phyloP scores from a whole-genome alignment of 2,329 filamentous ascomycete genomes.

The Pseudogymnoascus verrucosus region DNA sequence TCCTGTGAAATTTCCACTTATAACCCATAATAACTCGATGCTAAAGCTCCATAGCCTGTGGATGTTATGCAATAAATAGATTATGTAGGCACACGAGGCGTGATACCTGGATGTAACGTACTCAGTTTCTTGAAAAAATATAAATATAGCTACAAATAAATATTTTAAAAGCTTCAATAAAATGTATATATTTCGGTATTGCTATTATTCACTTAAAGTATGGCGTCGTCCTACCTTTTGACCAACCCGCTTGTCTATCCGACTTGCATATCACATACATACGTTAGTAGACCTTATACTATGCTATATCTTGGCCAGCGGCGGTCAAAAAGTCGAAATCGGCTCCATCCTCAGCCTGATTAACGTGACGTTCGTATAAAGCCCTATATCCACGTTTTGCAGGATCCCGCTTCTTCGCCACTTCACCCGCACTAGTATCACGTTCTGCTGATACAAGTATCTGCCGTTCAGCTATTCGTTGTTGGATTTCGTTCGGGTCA shows the following conservation, averaged over 20 bases:
- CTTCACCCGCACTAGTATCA: slow-evolving; percentile 12
- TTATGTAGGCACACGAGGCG: too few species aligned
- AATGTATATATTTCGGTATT: neutral
- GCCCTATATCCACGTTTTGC: slow-evolving; percentile 48
- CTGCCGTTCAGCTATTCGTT: slow-evolving; percentile 17
- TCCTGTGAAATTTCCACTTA: too few species aligned
- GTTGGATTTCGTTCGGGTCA: slow-evolving; percentile 20
- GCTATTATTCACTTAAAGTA: neutral
- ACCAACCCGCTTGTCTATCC: neutral
- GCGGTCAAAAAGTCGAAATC: slow-evolving; percentile 57
- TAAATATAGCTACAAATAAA: too few species aligned
- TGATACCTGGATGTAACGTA: too few species aligned
- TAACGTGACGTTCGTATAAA: slow-evolving; percentile 50
- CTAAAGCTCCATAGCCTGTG: too few species aligned
- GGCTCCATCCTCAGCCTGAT: slow-evolving; percentile 49
- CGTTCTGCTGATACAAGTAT: slow-evolving; percentile 15
- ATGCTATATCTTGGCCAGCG: slow-evolving; percentile 25
- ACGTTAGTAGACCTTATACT: slow-evolving; percentile 32
- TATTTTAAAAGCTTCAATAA: too few species aligned
- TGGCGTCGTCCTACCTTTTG: neutral
- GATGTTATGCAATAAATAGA: too few species aligned
- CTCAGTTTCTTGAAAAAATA: too few species aligned
- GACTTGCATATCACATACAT: neutral
- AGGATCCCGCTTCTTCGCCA: slow-evolving; percentile 24
- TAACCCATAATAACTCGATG: too few species aligned